A percentile compares a stretch with the other conserved stretches of the same genome.
Evolutionary conservation across 176 grass and related monocot genomes (phyloP).

Genomic region (Aegilops bicornis): DNA sequence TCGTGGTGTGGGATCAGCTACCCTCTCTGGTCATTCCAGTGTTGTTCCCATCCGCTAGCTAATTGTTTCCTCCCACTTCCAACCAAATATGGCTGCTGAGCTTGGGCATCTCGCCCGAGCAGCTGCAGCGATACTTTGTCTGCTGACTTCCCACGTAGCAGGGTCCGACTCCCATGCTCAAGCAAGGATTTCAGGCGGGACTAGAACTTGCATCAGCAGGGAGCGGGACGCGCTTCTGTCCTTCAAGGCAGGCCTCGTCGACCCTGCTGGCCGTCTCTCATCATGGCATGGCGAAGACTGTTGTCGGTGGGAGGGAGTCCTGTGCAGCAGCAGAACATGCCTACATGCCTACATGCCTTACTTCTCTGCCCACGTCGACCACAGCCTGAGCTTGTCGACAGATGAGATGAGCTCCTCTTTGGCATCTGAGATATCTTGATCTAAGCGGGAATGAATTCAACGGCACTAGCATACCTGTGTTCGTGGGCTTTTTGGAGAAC

Average conservation of each 20-base stretch:
- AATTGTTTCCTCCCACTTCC: background rate
- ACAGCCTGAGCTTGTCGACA: accelerated
- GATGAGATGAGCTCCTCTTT: background rate
- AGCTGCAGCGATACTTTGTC: background rate
- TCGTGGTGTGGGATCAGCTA: background rate
- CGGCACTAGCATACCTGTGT: background rate
- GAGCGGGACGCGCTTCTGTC: background rate
- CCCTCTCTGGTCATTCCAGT: background rate
- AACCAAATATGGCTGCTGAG: background rate
- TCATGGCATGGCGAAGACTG: background rate
- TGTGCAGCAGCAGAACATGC: background rate
- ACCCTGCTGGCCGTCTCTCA: background rate
- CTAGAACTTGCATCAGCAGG: background rate
- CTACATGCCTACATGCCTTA: too few relatives aligned
- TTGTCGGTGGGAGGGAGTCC: background rate
- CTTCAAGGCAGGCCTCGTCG: background rate
- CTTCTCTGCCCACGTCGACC: too few relatives aligned
- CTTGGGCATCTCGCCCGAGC: background rate
- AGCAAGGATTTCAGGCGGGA: background rate
- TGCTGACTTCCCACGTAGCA: background rate
- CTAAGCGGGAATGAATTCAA: background rate
- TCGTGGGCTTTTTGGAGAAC: background rate
- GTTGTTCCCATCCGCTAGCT: background rate
- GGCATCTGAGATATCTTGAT: background rate
- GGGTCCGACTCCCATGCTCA: background rate